Evolutionary conservation across 345 rosid genomes (phyloP).

Genomic region (Camelina neglecta): DNA sequence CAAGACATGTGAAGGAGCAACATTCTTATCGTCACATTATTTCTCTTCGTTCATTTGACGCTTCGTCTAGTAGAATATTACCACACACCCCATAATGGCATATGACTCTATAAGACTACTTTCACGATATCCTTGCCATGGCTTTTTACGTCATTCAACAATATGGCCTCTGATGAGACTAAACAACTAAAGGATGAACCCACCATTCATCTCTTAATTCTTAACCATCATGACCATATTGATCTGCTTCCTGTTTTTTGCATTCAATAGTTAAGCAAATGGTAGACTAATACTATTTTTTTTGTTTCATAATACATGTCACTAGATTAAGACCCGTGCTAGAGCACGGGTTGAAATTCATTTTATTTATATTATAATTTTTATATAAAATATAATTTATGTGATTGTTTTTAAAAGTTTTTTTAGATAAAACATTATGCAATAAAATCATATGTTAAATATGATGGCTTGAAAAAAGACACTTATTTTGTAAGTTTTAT

Average conservation of each 20-base stretch:
- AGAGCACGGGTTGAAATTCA: too few species aligned
- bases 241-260: neutral
- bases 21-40: slow-evolving; percentile 2
- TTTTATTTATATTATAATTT: too few species aligned
- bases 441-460: too few species aligned
- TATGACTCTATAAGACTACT: too few species aligned
- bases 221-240: neutral
- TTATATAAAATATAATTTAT: too few species aligned
- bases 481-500: too few species aligned
- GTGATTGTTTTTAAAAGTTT: too few species aligned
- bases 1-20: slow-evolving; percentile 27
- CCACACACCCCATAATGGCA: slow-evolving; percentile 1
- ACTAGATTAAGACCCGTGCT: too few species aligned
- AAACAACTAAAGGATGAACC: neutral
- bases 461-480: too few species aligned
- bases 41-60: slow-evolving; percentile 7
- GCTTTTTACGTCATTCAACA: neutral
- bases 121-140: neutral
- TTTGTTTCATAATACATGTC: too few species aligned
- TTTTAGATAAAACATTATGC: too few species aligned
- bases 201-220: slow-evolving; percentile 4
- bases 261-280: neutral
- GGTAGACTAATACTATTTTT: neutral
- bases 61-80: neutral
- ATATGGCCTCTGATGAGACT: neutral